Evolutionary conservation across 1,284 basidiomycete genomes (phyloP), one percentile per base, ranked within the genome.

Genomic region (Cutaneotrichosporon sp.): DNA sequence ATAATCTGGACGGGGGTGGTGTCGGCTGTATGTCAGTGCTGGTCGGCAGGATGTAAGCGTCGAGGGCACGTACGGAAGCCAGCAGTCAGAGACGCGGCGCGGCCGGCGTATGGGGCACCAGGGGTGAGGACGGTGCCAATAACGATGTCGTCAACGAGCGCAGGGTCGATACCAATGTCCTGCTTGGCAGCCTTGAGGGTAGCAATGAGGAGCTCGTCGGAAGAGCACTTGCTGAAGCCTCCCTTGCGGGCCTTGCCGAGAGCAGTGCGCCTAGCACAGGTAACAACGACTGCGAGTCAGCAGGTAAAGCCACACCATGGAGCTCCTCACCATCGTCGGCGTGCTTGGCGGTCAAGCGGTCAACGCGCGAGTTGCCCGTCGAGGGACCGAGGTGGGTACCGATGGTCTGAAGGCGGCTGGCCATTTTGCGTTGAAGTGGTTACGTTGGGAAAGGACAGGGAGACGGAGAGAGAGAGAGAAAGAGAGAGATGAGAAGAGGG

Each of bases 1-100:
- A 97, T 80, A 14, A 92, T 94, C 77, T 88, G 87, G 74, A 97
- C 75, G 17, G 88, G 76, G 2, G 84, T 78, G 4, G 72, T 73
- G 42, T 59, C 49, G 42, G 48, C 49, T 55, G 29, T 14, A 5
- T 1, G 46, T 54, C 41, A 49, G 46, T 25, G 11, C 1, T 14
- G 4, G 10, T 31, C 24, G 3, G 17, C 4, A 10, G 8, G 19
- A 4, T 3, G 16, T 9, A 19, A 19, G 7, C 29, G 10, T 14
- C 29, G 6, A 37, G 5, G 8, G n/a, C 27, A 48, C 53, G 50
- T 33, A 55, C 53, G 55, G 55, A 57, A 57, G 5, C 55, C 55
- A 17, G 55, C 55, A 12, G 49, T 51, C 34, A 57, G 48, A 16
- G 55, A 38, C 8, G 52, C 52, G n/a, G 45, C 51, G 20, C 55